A percentile compares a stretch with the other conserved stretches of the same genome.
These are phyloP conservation scores for Zygoascus hellenicus DNA, from an alignment of 1,139 yeast species.

Conservation along the genomic window DNA sequence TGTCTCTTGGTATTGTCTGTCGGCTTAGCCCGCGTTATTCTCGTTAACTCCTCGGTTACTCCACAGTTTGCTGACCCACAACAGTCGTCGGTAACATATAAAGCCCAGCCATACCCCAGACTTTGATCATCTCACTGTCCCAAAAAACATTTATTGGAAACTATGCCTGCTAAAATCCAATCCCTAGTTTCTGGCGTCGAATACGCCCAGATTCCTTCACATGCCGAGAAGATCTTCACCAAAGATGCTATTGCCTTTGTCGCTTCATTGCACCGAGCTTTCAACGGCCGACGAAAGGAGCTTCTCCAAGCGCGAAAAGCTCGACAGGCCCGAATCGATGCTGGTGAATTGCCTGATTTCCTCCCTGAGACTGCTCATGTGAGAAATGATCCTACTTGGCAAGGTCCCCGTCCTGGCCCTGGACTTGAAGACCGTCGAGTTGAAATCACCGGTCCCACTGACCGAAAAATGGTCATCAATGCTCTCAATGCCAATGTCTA, in stretches of 20 bases:
- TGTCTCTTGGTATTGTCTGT: too few relatives aligned
- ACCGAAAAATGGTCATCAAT: constrained; percentile 89
- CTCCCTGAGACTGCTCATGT: constrained; percentile 65
- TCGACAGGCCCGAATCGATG: constrained; percentile 58
- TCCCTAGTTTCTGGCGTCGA: constrained; percentile 28
- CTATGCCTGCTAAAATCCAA: constrained; percentile 33
- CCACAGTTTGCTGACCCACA: constrained; percentile 1
- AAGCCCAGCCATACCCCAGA: background rate
- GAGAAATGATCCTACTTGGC: constrained; percentile 72
- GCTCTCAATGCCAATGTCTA: constrained; percentile 86
- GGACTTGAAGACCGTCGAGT: constrained; percentile 58
- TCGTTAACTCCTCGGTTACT: constrained; percentile 1
- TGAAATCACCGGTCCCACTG: constrained; percentile 50
- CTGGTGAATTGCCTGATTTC: constrained; percentile 66
- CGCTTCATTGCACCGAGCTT: constrained; percentile 68
- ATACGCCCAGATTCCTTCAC: constrained; percentile 25
- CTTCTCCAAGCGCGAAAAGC: constrained; percentile 55
- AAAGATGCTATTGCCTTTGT: constrained; percentile 67
- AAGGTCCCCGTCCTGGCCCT: constrained; percentile 70
- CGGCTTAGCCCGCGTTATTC: too few relatives aligned
- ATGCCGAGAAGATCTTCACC: constrained; percentile 43
- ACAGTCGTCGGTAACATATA: background rate
- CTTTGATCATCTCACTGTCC: background rate
- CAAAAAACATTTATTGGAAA: background rate
- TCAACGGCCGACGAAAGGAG: constrained; percentile 54